Evolutionary conservation across 306 rosid species (phyloP), one percentile per base, ranked within the genome.

Genomic region (Casuarina cunninghamiana): DNA sequence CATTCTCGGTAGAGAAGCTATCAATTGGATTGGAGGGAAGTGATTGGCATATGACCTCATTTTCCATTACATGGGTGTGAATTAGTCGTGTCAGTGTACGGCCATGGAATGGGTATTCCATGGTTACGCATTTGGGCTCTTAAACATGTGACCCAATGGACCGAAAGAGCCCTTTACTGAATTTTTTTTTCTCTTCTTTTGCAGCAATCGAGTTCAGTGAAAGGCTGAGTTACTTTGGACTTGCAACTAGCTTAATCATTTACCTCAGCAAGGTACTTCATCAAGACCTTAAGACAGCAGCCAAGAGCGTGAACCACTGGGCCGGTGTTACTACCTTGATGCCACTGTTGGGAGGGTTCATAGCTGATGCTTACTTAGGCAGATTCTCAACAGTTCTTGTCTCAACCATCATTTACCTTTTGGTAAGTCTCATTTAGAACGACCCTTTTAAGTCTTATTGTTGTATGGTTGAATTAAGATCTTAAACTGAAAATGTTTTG

Each of bases 191-290:
- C 58, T 10, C 46, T 60, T 41, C 19, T 71, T 77, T 61, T 61
- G 87, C 89, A 94, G 98, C 92, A 53, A 92, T 92, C 61, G 98
- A 95, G 84, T 89, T 91, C 82, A 89, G 98, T 32, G 98, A 95
- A 88, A 89, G 98, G 82, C 45, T 95, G 83, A 95, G 93, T 79
- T 91, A 90, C 80, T 95, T 89, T 69, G 98, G 97, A 53, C 82
- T 95, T 86, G 97, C 97, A 73, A 83, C 90, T 0, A 95, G 97
- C 80, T 89, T 95, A 73, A 86, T 95, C 42, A 69, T 95, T 57
- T 95, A 95, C 81, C 89, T 95, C 41, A 95, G 96, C 26, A 91
- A 78, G 82, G 91, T 91, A 12, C 80, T 95, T 6, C 95, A 85
- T 68, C 84, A 92, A 73, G 98, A 95, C 75, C 89, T 95, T 5